Percentiles rank a stretch among this genome's conserved stretches.
Evolutionary conservation across 1,139 yeast genomes (phyloP).

Genomic region (Saccharomyces hybrid): DNA sequence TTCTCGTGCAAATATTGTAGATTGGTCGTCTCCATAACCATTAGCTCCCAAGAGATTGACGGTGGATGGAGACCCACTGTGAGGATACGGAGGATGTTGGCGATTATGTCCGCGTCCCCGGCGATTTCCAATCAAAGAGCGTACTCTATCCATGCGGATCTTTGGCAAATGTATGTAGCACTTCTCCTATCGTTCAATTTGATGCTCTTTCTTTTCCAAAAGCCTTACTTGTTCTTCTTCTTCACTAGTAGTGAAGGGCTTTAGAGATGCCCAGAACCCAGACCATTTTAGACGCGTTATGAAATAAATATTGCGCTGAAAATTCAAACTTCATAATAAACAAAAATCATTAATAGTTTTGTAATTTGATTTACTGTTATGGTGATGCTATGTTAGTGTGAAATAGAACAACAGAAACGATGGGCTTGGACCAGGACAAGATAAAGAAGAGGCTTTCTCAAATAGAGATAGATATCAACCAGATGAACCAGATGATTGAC

Average conservation of each 20-base stretch:
- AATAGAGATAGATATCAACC: conserved; percentile 29
- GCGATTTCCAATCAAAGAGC: conserved; percentile 13
- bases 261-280: conserved; percentile 1
- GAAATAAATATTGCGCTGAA: neutral
- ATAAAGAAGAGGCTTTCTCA: conserved; percentile 30
- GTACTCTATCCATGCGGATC: conserved; percentile 14
- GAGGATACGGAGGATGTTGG: neutral
- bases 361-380: neutral
- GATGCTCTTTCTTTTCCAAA: neutral
- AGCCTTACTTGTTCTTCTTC: neutral
- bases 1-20: conserved; percentile 14
- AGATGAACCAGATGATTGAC: conserved; percentile 31
- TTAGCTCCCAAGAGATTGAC: neutral
- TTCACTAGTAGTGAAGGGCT: neutral
- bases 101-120: conserved; percentile 1
- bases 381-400: neutral
- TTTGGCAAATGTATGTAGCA: neutral
- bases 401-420: conserved; percentile 1
- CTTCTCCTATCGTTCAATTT: neutral
- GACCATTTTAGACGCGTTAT: neutral
- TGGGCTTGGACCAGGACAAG: conserved; percentile 23
- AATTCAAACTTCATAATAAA: neutral
- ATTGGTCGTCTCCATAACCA: conserved; percentile 14
- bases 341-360: conserved; percentile 2
- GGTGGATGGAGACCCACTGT: neutral